A percentile compares a stretch with the other conserved stretches of the same genome.
These are phyloP conservation scores for Golubevia sp. DNA, from an alignment of 1,284 basidiomycete genomes.

Conservation along the genomic window DNA sequence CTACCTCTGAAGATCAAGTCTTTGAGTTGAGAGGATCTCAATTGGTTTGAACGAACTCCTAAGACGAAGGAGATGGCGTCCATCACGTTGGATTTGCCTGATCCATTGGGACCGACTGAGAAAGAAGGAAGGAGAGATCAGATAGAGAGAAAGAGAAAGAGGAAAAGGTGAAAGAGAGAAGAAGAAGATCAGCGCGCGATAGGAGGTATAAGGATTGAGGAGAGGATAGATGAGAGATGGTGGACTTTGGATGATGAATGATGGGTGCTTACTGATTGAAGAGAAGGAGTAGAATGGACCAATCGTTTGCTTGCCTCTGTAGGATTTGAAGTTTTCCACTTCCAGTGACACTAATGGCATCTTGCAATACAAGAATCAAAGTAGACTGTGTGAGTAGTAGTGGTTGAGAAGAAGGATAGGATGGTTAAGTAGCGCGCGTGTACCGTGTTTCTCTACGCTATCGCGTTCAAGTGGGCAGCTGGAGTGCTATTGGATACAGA, in stretches of 20 bases:
- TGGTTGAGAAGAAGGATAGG: background rate
- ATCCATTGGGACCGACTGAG: constrained; percentile 85
- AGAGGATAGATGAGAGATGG: background rate
- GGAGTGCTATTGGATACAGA: too few species aligned
- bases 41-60: constrained; percentile 89
- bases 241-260: background rate
- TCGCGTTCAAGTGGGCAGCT: too few species aligned
- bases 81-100: constrained; percentile 99
- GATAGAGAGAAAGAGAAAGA: background rate
- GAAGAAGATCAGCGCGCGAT: background rate
- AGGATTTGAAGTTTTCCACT: constrained; percentile 64
- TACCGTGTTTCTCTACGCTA: too few species aligned
- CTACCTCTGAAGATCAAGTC: constrained; percentile 94
- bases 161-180: background rate
- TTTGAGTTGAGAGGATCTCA: constrained; percentile 88
- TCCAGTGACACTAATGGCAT: constrained; percentile 58
- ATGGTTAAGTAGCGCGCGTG: constrained; percentile 1
- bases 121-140: background rate
- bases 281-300: constrained; percentile 92
- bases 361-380: constrained; percentile 4
- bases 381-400: constrained; percentile 13
- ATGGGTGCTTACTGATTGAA: constrained; percentile 71
- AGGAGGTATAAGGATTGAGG: too few species aligned
- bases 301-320: constrained; percentile 82
- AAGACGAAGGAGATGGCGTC: constrained; percentile 99